Evolutionary conservation across 345 rosid species (phyloP), one percentile per base, ranked within the genome.

Genomic region (Jatropha curcas): DNA sequence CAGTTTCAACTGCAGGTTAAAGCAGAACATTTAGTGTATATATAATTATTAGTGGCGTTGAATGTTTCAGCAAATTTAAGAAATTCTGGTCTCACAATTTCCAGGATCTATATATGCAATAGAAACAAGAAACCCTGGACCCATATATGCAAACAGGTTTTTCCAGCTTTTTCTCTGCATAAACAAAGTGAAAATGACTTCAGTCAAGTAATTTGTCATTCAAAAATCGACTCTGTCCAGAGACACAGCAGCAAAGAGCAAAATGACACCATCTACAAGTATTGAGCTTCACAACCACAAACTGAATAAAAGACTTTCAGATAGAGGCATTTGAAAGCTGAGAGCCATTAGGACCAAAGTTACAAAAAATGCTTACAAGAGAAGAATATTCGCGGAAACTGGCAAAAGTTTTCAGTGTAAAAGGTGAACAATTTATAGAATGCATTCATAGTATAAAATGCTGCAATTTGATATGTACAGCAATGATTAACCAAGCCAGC

Each of bases 21-120:
- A 62, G 22, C 46, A 77, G 64, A 82, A 39, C 12, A 67, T 35
- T 76, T 52, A 75, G 71, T 71, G 37, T 61, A 55, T 33, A 55
- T 33, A 67, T 7, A 46, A 57, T 41, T 7, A 52, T 41, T 52
- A 62, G 65, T 20, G 39, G 41, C 39, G 50, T 68, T 60, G 60
- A 66, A 60, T 75, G 31, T 14, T 14, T 5, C 14, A 59, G 60
- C 34, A 53, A 70, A 12, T n/a, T 65, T 3, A 51, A 9, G 6
- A 53, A 65, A 55, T 43, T 33, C 25, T 64, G 57, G 46, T 68
- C 93, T 87, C 85, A 94, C 98, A 90, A 68, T 94, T 94, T 85
- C 98, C 98, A 67, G 98, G 98, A 76, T 95, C 99, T 72, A 90
- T 95, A 75, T 95, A 95, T 33, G 98, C 99, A 68, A 95, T 92